Evolutionary conservation across 2,329 filamentous ascomycete genomes (phyloP).

Genomic region (Aureobasidium sp.): DNA sequence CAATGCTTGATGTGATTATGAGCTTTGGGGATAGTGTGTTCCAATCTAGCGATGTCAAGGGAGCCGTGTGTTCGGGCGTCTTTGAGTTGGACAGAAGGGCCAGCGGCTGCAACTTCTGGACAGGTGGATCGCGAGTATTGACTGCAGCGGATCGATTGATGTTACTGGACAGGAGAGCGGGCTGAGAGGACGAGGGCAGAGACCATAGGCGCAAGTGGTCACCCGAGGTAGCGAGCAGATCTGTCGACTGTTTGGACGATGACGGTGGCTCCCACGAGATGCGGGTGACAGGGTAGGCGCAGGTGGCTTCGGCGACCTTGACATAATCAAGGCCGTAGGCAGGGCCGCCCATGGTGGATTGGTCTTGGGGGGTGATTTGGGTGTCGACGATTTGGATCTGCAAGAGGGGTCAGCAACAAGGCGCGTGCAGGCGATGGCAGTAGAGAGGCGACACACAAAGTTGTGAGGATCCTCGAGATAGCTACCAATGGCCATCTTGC

Average conservation of each 20-base stretch:
- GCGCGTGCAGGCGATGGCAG: neutral
- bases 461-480: constrained; percentile 98
- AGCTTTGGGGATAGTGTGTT: constrained; percentile 94
- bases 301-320: constrained; percentile 91
- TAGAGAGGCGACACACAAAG: constrained; percentile 58
- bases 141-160: constrained; percentile 59
- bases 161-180: constrained; percentile 57
- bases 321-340: constrained; percentile 81
- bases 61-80: constrained; percentile 94
- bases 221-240: constrained; percentile 88
- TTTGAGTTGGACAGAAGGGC: constrained; percentile 95
- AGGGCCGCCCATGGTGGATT: constrained; percentile 61
- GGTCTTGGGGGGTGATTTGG: constrained; percentile 62
- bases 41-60: constrained; percentile 94
- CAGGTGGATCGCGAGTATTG: constrained; percentile 53
- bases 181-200: constrained; percentile 50
- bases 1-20: constrained; percentile 97
- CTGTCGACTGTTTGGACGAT: constrained; percentile 88
- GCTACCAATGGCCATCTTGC: constrained; percentile 90
- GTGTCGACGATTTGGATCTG: constrained; percentile 97
- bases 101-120: constrained; percentile 81
- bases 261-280: constrained; percentile 95
- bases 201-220: constrained; percentile 94
- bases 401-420: neutral
- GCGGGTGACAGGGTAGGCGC: constrained; percentile 93